A percentile compares a stretch with the other conserved stretches of the same genome.
Conservation (phyloP, 2,329 filamentous ascomycete genomes). For the Sphaerostilbella broomeana region DNA sequence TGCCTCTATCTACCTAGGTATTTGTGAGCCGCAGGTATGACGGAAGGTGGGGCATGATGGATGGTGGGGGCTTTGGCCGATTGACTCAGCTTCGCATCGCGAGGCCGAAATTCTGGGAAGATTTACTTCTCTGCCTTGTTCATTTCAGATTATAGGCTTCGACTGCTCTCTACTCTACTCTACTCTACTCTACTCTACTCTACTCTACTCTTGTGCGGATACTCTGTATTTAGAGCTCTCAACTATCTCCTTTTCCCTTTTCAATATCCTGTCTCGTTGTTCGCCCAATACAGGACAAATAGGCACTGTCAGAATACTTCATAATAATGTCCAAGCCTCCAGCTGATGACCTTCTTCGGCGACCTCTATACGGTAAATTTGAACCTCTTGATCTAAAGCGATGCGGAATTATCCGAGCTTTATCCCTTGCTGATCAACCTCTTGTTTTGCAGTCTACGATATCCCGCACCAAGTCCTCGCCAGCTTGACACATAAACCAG, state of each 20-base stretch:
- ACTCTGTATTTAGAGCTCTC: too few species aligned
- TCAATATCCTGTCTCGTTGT: too few species aligned
- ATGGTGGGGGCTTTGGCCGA: conserved; percentile 9
- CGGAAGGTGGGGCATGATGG: too few species aligned
- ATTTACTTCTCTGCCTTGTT: background rate
- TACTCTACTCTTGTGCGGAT: too few species aligned
- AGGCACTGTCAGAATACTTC: too few species aligned
- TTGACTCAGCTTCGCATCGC: conserved; percentile 11
- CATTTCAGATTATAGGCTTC: too few species aligned
- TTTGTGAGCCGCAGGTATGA: too few species aligned
- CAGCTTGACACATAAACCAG: conserved; percentile 49
- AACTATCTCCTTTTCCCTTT: too few species aligned
- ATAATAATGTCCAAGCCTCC: conserved; percentile 32
- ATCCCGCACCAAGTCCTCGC: conserved; percentile 67
- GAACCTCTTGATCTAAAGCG: background rate
- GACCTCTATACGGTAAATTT: conserved; percentile 44
- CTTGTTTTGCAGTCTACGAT: conserved; percentile 62
- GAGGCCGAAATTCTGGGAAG: too few species aligned
- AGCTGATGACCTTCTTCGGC: conserved; percentile 39
- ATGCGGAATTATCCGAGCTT: background rate
- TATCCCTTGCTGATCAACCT: background rate
- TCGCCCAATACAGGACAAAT: too few species aligned
- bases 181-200: too few species aligned
- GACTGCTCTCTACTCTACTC: too few species aligned
- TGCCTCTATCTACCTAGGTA: background rate